These are phyloP conservation scores for Paecilomyces variotii DNA, from an alignment of 2,329 filamentous ascomycete species.

Conservation along the genomic window DNA sequence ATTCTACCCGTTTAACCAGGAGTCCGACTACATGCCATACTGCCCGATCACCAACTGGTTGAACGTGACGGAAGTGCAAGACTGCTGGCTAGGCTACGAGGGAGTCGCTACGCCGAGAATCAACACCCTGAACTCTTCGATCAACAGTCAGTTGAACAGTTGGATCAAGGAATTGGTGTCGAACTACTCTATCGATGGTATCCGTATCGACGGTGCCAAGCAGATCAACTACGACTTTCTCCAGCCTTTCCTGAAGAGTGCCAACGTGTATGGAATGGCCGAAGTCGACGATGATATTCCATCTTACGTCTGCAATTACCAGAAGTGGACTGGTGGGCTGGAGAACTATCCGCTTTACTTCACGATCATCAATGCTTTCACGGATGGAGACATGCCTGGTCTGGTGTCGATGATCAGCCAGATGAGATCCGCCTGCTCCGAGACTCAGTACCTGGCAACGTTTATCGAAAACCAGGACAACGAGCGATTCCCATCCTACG, in stretches of 20 bases:
- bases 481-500: constrained; percentile 44
- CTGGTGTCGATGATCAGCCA: constrained; percentile 11
- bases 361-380: constrained; percentile 17
- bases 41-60: constrained; percentile 22
- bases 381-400: constrained; percentile 13
- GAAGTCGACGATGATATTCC: constrained; percentile 32
- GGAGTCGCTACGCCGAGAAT: constrained; percentile 36
- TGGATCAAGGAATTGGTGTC: constrained; percentile 30
- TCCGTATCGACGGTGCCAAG: constrained; percentile 40
- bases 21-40: constrained; percentile 20
- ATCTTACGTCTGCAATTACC: constrained; percentile 28
- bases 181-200: constrained; percentile 37
- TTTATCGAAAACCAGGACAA: constrained; percentile 55
- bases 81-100: constrained; percentile 43
- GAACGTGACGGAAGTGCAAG: constrained; percentile 21
- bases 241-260: constrained; percentile 19
- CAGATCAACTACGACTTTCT: constrained; percentile 36
- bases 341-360: constrained; percentile 34
- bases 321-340: constrained; percentile 30
- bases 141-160: constrained; percentile 25
- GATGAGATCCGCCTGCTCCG: constrained; percentile 16
- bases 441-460: constrained; percentile 38
- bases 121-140: constrained; percentile 28
- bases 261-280: constrained; percentile 36
- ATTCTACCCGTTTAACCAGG: constrained; percentile 10